Conservation (phyloP, 345 rosid genomes). For the Murraya koenigii region DNA sequence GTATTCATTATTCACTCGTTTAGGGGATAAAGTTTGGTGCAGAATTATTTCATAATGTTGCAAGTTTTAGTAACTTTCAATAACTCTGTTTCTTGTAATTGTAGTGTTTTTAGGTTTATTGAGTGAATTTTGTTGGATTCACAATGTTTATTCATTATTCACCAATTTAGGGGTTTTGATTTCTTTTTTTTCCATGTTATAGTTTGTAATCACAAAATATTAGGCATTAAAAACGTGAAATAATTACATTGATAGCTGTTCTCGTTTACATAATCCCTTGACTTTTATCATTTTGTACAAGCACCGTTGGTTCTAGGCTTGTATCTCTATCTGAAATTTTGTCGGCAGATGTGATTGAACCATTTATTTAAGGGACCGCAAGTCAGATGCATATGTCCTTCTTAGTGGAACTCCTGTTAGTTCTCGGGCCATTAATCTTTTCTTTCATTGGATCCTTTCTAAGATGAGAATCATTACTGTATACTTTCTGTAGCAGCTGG, state of each 20-base stretch:
- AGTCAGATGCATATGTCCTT: background rate
- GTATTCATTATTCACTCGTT: no score
- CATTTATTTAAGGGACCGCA: background rate
- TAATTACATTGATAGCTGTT: background rate
- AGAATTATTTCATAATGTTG: background rate
- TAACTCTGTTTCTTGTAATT: background rate
- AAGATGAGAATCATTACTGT: background rate
- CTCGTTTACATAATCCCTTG: background rate
- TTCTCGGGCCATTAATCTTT: background rate
- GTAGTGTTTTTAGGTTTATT: background rate
- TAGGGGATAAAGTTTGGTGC: background rate
- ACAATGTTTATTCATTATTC: background rate
- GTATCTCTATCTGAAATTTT: background rate
- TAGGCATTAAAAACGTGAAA: background rate
- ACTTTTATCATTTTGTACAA: background rate
- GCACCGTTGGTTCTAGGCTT: background rate
- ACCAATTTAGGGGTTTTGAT: background rate
- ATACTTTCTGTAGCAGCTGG: background rate
- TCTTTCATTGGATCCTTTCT: background rate
- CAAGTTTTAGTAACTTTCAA: background rate
- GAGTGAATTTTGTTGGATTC: background rate
- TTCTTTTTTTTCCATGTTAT: background rate
- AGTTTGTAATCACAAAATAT: no score
- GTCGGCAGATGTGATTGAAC: background rate
- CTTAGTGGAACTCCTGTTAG: background rate